Conservation (phyloP, 345 rosid genomes). For the Trapa bicornis region DNA sequence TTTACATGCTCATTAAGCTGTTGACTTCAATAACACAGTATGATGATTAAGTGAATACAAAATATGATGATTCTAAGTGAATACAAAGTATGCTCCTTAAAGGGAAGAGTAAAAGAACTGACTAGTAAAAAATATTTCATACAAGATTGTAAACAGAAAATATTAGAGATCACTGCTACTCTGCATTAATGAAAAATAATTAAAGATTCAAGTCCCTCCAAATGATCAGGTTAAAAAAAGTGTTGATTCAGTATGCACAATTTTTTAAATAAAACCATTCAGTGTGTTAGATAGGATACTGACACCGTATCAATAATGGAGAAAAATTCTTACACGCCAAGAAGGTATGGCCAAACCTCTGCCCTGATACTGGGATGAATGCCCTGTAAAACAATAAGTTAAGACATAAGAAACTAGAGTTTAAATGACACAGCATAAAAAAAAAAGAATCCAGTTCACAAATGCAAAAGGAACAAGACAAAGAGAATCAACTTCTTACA, state of each 20-base stretch:
- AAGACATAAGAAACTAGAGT: background rate
- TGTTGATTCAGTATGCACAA: background rate
- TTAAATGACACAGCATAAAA: background rate
- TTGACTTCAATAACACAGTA: background rate
- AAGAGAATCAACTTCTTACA: slow-evolving; percentile 38
- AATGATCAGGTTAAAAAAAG: background rate
- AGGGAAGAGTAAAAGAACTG: background rate
- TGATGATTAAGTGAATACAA: background rate
- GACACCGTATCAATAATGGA: background rate
- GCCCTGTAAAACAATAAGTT: slow-evolving; percentile 38
- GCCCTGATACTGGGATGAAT: slow-evolving; percentile 77
- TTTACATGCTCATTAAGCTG: background rate
- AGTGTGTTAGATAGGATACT: background rate
- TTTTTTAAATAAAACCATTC: background rate
- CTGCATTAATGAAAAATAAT: too few relatives aligned
- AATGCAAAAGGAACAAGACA: background rate
- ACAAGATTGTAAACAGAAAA: background rate
- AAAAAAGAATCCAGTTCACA: background rate
- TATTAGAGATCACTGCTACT: background rate
- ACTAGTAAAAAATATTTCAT: background rate
- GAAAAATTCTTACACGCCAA: slow-evolving; percentile 76
- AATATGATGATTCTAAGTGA: background rate
- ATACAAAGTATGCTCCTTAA: background rate
- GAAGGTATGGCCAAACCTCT: slow-evolving; percentile 97
- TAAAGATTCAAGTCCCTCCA: background rate